A percentile compares a stretch with the other conserved stretches of the same genome.
Evolutionary conservation across 345 rosid genomes (phyloP).

Genomic region (Pistacia atlantica): DNA sequence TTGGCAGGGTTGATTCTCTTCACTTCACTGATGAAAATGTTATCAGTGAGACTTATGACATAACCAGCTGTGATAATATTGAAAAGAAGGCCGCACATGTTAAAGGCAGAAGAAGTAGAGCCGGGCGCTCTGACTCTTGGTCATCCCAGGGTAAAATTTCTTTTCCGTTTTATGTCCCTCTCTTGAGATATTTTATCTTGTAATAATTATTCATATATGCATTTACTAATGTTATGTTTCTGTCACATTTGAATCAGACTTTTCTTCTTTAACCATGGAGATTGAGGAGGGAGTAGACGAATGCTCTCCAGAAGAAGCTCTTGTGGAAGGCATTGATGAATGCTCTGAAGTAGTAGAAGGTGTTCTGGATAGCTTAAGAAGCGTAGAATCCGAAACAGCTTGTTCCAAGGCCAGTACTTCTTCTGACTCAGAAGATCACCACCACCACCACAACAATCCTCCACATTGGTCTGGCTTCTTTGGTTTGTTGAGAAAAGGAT

Average conservation of each 20-base stretch:
- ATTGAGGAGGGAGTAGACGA: slow-evolving; percentile 15
- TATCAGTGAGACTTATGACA: slow-evolving; percentile 30
- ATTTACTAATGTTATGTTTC: slow-evolving; percentile 8
- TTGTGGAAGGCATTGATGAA: slow-evolving; percentile 26
- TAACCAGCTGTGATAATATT: slow-evolving; percentile 26
- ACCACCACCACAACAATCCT: slow-evolving; percentile 4
- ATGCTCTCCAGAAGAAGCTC: slow-evolving; percentile 22
- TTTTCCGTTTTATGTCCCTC: not conserved
- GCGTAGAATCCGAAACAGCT: slow-evolving; percentile 42
- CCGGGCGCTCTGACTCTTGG: slow-evolving; percentile 51
- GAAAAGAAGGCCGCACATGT: slow-evolving; percentile 27
- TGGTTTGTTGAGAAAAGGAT: slow-evolving; percentile 61
- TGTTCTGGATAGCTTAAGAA: slow-evolving; percentile 36
- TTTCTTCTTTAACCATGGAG: slow-evolving; percentile 27
- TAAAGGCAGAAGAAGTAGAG: slow-evolving; percentile 37
- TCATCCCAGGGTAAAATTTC: slow-evolving; percentile 44
- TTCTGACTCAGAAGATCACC: slow-evolving; percentile 49
- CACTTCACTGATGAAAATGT: slow-evolving; percentile 9
- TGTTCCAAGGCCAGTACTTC: slow-evolving; percentile 60
- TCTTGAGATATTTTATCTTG: not conserved
- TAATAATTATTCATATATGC: no score
- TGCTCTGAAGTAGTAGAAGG: slow-evolving; percentile 19
- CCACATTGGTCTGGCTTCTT: slow-evolving; percentile 56
- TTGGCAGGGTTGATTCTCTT: slow-evolving; percentile 33
- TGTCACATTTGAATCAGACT: slow-evolving; percentile 26